Evolutionary conservation across 768 basidiomycete species (phyloP).

Genomic region (Phlebiopsis flavidoalba): DNA sequence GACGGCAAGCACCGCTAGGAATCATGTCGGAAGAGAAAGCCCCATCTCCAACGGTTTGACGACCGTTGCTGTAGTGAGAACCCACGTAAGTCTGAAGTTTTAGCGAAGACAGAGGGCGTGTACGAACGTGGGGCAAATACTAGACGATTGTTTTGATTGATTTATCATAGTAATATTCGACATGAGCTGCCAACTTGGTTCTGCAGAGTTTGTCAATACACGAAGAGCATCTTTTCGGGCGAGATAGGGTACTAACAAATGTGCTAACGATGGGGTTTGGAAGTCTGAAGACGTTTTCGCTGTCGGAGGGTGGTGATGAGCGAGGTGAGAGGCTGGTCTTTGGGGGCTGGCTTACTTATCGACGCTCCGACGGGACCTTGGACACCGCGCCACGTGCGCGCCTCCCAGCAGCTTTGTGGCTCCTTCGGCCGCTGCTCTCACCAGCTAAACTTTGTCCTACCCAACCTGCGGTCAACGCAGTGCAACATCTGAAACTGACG

Average conservation of each 20-base stretch:
- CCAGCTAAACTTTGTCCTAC: background rate
- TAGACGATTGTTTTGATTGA: conserved; percentile 75
- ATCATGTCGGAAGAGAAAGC: conserved; percentile 70
- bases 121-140: conserved; percentile 89
- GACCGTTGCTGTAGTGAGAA: conserved; percentile 70
- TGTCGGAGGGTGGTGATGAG: background rate
- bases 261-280: background rate
- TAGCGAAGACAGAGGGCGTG: background rate
- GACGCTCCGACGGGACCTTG: background rate
- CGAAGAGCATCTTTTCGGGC: background rate
- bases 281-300: conserved; percentile 5
- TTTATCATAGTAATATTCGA: conserved; percentile 69
- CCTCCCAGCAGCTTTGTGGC: background rate
- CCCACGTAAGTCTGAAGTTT: background rate
- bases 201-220: background rate
- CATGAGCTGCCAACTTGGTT: conserved; percentile 85
- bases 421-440: background rate
- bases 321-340: background rate
- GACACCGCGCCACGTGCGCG: background rate
- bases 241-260: background rate
- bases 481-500: no score
- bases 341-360: background rate
- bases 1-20: conserved; percentile 79
- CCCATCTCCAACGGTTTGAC: conserved; percentile 97
- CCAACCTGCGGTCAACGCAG: no score